Evolutionary conservation across 2,329 filamentous ascomycete genomes (phyloP).

Genomic region (Phyllosticta ampelicida): DNA sequence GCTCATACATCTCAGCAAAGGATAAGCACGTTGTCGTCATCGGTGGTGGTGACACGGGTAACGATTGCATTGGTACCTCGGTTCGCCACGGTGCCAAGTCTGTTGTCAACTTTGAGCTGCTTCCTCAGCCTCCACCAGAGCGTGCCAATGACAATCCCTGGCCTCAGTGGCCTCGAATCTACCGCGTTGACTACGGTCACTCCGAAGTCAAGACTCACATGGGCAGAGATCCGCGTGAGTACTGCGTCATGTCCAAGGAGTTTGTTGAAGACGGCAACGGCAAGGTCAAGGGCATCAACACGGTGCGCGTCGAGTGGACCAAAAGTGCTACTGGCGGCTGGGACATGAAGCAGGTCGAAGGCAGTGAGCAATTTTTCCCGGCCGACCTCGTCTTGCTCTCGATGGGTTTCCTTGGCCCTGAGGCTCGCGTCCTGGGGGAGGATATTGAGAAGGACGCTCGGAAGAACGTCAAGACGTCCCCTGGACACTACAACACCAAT

Average conservation of each 20-base stretch:
- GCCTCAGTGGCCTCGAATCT: conserved; percentile 97
- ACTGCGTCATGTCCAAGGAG: conserved; percentile 96
- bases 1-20: conserved; percentile 85
- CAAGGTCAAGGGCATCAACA: conserved; percentile 92
- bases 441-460: conserved; percentile 79
- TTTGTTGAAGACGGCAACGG: conserved; percentile 84
- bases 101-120: conserved; percentile 90
- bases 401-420: conserved; percentile 94
- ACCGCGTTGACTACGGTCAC: conserved; percentile 97
- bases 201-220: conserved; percentile 92
- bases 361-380: conserved; percentile 90
- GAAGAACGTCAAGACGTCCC: conserved; percentile 92
- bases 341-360: conserved; percentile 98
- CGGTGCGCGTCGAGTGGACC: conserved; percentile 90
- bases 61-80: conserved; percentile 95
- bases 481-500: conserved; percentile 82
- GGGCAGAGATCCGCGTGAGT: conserved; percentile 92
- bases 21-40: conserved; percentile 95
- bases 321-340: conserved; percentile 80
- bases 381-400: conserved; percentile 88
- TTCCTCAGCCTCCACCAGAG: conserved; percentile 84
- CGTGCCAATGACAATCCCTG: conserved; percentile 92
- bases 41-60: conserved; percentile 93
- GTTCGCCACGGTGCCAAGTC: conserved; percentile 93
- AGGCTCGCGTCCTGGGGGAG: conserved; percentile 78